Base-by-base conservation (phyloP, 768 basidiomycete genomes). In the Mycena belliarum region DNA sequence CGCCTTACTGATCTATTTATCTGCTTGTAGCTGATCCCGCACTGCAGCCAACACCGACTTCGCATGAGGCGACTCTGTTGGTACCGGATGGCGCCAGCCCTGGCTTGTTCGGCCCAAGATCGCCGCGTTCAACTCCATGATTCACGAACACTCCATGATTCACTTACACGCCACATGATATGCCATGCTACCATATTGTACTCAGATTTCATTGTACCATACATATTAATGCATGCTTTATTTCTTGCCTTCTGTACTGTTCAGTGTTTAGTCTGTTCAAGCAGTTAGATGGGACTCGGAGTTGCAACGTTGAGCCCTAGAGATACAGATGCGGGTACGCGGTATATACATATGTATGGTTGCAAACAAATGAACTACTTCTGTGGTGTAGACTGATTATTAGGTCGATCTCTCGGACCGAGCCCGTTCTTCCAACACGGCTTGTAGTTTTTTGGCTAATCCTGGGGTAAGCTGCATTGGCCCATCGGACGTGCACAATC, bases 91-190 rank as follows among this genome's bases (percentile, higher is more conserved):
- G 73, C 46, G 72, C 74, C 37, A 85, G 81, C 55, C 86, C 84
- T 41, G 89, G 90, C 28, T 71, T 93, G 59, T 93, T 93, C 66
- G 91, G 91, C 29, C 89, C 91, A 40, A 78, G 87, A 38, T 84
- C 88, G n/a, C 87, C 85, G 28, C 49, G 53, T n/a, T n/a, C n/a
- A n/a, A n/a, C n/a, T n/a, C n/a, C n/a, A n/a, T 7, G 49, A n/a
- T 2, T 56, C 59, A 32, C 38, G 16, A 35, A 14, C 24, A 8
- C 51, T n/a, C 35, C 32, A 25, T 44, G 25, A 24, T 8, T 50
- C 32, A 43, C 23, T 40, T 26, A 20, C 23, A 37, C 41, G 32
- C 57, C 16, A 4, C 5, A 4, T 35, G 7, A 35, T 25, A 57
- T 50, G 49, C 38, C 42, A 20, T 37, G 5, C 14, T 37, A n/a